These are phyloP conservation scores for Thermothelomyces thermophilus DNA, from an alignment of 2,329 filamentous ascomycete genomes.

Conservation along the genomic window DNA sequence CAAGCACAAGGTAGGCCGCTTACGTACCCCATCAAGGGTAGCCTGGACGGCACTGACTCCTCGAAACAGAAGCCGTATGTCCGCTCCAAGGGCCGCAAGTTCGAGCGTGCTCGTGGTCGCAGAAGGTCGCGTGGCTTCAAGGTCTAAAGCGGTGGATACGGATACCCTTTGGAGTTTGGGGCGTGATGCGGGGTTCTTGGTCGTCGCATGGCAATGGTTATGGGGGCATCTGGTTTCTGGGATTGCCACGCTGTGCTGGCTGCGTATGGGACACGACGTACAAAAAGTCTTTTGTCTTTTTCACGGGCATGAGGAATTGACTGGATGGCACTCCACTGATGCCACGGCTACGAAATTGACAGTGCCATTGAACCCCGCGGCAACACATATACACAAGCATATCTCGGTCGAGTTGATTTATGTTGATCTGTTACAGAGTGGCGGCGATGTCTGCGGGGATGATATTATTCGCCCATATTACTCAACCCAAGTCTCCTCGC, in stretches of 20 bases:
- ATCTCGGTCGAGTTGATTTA: not conserved
- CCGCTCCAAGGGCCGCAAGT: conserved; percentile 98
- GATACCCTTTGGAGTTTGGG: conserved; percentile 20
- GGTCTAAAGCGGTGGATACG: conserved; percentile 61
- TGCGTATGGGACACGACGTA: conserved; percentile 20
- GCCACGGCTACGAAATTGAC: conserved; percentile 15
- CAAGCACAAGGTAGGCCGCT: conserved; percentile 78
- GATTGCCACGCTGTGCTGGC: conserved; percentile 16
- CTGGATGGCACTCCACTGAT: conserved; percentile 10
- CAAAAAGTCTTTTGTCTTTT: conserved; percentile 22
- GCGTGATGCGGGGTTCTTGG: conserved; percentile 20
- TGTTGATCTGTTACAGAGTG: not conserved
- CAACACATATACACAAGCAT: not conserved
- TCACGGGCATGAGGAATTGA: conserved; percentile 18
- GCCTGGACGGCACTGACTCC: conserved; percentile 29
- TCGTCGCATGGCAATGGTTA: conserved; percentile 21
- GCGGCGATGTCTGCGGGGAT: not conserved
- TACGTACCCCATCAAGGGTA: rapidly evolving
- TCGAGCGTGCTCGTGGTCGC: conserved; percentile 98
- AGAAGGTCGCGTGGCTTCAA: conserved; percentile 99
- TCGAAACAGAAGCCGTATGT: conserved; percentile 79
- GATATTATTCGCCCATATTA: too few species aligned
- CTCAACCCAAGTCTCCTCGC: not conserved
- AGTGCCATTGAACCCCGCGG: conserved; percentile 13
- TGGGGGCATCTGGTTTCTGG: conserved; percentile 17